phyloP scores from a whole-genome alignment of 306 rosid genomes.

The Vigna reflexopilosa region DNA sequence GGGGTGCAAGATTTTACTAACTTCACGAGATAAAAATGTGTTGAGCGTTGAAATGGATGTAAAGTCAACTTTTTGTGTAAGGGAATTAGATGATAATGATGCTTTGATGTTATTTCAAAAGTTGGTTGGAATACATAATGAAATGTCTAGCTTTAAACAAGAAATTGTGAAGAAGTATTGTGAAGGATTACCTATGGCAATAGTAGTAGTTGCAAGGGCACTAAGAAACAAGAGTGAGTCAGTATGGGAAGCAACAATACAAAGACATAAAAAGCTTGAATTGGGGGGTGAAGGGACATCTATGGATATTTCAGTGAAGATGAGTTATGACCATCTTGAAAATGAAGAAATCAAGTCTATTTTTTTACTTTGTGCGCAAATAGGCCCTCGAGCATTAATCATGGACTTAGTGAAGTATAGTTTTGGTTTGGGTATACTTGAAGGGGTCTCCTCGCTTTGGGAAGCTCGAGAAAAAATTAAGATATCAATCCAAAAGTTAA shows the following conservation, averaged over 20 bases:
- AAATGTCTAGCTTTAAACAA: background rate
- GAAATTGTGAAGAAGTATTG: no score
- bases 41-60: slow-evolving; percentile 32
- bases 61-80: background rate
- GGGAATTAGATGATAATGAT: background rate
- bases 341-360: slow-evolving; percentile 24
- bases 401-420: background rate
- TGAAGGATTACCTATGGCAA: slow-evolving; percentile 13
- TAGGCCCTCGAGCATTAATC: background rate
- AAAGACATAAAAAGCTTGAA: background rate
- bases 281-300: background rate
- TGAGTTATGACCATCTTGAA: slow-evolving; percentile 24
- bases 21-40: background rate
- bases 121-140: background rate
- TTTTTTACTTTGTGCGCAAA: slow-evolving; percentile 34
- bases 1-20: no score
- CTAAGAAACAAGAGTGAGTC: background rate
- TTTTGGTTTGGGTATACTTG: slow-evolving; percentile 22
- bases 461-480: background rate
- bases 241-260: background rate
- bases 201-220: slow-evolving; percentile 10
- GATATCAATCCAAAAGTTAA: background rate
- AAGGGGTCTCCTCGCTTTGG: background rate
- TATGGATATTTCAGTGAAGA: background rate
- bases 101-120: slow-evolving; percentile 25